Evolutionary conservation across 2,329 filamentous ascomycete genomes (phyloP).

Genomic region (Aspergillus amoenus): DNA sequence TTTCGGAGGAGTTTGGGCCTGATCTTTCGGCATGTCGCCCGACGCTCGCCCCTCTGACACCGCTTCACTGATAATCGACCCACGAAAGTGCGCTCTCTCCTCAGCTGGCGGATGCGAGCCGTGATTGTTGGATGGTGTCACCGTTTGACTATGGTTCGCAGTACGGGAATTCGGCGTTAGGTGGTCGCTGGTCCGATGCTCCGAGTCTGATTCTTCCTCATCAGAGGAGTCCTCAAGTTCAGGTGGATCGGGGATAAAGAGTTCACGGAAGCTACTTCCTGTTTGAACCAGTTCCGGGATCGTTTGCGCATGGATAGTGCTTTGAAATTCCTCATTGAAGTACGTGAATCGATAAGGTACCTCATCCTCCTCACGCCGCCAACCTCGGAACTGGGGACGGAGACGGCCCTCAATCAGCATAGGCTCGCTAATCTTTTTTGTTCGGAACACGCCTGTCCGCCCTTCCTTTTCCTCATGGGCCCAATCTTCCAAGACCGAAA

Average conservation of each 20-base stretch:
- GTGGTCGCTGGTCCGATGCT: conserved; percentile 25
- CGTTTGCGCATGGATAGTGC: conserved; percentile 92
- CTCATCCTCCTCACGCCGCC: conserved; percentile 87
- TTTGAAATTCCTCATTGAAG: conserved; percentile 96
- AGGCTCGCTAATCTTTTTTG: conserved; percentile 91
- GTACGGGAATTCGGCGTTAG: conserved; percentile 7
- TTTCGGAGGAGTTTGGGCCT: conserved; percentile 22
- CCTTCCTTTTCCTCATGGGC: conserved; percentile 85
- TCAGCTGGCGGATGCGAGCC: conserved; percentile 13
- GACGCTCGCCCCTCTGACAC: conserved; percentile 29
- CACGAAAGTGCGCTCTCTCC: conserved; percentile 26
- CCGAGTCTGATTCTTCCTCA: conserved; percentile 54
- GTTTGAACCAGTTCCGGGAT: conserved; percentile 90
- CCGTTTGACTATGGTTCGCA: conserved; percentile 5
- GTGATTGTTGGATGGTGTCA: conserved; percentile 17
- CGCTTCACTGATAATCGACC: conserved; percentile 37
- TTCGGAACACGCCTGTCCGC: conserved; percentile 75
- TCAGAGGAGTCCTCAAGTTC: conserved; percentile 71
- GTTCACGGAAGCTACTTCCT: conserved; percentile 76
- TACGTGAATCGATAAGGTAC: conserved; percentile 95
- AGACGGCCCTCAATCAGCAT: conserved; percentile 87
- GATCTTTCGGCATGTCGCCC: conserved; percentile 23
- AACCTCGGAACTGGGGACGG: conserved; percentile 73
- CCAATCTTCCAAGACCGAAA: conserved; percentile 84
- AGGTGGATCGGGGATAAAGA: conserved; percentile 86